Evolutionary conservation across 495 filamentous ascomycete genomes (phyloP).

Genomic region (Neohortaea acidophila): DNA sequence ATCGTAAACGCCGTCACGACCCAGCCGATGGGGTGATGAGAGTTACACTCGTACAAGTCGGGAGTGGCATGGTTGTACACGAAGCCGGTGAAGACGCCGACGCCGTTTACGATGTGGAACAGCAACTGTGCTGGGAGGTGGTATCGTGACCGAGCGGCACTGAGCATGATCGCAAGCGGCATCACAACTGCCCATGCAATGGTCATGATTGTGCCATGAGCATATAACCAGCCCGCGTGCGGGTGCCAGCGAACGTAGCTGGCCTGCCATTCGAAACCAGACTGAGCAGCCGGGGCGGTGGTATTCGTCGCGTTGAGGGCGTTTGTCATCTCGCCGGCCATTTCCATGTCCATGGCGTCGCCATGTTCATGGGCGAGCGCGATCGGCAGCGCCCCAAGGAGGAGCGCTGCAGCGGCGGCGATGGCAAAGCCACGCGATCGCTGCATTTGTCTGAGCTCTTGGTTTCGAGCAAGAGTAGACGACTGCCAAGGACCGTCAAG

Average conservation of each 20-base stretch:
- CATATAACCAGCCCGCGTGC: slow-evolving; percentile 50
- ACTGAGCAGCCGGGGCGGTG: too few relatives aligned
- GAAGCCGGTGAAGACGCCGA: slow-evolving; percentile 55
- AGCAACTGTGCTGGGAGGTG: slow-evolving; percentile 56
- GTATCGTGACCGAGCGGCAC: slow-evolving; percentile 62
- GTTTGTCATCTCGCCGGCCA: neutral
- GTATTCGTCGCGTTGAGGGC: neutral
- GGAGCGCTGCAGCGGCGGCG: slow-evolving; percentile 21
- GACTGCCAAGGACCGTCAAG: too few relatives aligned
- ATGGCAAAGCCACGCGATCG: slow-evolving; percentile 10
- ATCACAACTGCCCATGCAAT: slow-evolving; percentile 71
- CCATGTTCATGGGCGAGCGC: slow-evolving; percentile 24
- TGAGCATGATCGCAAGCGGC: slow-evolving; percentile 72
- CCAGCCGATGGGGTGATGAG: slow-evolving; percentile 86
- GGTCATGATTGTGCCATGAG: slow-evolving; percentile 68
- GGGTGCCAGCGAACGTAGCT: slow-evolving; percentile 68
- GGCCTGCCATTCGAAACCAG: neutral
- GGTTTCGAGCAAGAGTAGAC: too few relatives aligned
- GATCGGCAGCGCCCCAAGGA: slow-evolving; percentile 24
- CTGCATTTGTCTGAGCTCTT: too few relatives aligned
- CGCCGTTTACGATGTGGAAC: slow-evolving; percentile 57
- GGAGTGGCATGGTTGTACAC: slow-evolving; percentile 73
- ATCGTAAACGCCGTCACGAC: slow-evolving; percentile 54
- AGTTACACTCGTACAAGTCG: slow-evolving; percentile 76
- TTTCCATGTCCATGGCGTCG: slow-evolving; percentile 7